A percentile compares a stretch with the other conserved stretches of the same genome.
Evolutionary conservation across 2,329 filamentous ascomycete species (phyloP).

Genomic region (Penicillium sp.): DNA sequence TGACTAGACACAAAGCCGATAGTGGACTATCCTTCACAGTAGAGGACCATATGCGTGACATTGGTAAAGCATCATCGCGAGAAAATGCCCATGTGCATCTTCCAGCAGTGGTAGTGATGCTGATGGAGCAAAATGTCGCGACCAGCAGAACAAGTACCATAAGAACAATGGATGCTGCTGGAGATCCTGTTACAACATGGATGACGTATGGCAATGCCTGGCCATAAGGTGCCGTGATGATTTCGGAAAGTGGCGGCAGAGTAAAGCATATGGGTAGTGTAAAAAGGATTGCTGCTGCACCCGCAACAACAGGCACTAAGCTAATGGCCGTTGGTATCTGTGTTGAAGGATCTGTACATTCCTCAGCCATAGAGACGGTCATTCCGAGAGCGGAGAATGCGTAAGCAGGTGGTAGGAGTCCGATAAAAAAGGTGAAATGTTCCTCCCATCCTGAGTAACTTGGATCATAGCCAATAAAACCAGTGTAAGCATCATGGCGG

Average conservation of each 20-base stretch:
- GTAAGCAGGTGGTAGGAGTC: neutral
- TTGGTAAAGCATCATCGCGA: conserved; percentile 71
- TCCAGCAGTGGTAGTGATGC: neutral
- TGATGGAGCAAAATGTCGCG: neutral
- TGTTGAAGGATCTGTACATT: neutral
- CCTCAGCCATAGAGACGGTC: neutral
- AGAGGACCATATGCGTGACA: conserved; percentile 62
- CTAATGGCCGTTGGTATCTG: neutral
- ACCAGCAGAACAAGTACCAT: neutral
- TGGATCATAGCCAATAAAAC: neutral
- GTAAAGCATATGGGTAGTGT: neutral
- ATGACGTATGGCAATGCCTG: neutral
- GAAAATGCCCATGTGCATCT: conserved; percentile 68
- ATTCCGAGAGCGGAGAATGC: neutral
- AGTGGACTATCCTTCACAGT: conserved; percentile 66
- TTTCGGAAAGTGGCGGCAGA: neutral
- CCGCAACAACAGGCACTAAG: neutral
- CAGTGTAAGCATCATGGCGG: neutral
- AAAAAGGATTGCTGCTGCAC: neutral
- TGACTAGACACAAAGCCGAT: conserved; percentile 67
- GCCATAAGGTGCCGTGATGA: neutral
- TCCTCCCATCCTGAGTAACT: neutral
- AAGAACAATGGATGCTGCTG: neutral
- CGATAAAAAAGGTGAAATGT: neutral
- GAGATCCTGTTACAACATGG: neutral